phyloP scores from a whole-genome alignment of 192 early-diverging fungal genomes.

The Gaertneriomyces sp. region DNA sequence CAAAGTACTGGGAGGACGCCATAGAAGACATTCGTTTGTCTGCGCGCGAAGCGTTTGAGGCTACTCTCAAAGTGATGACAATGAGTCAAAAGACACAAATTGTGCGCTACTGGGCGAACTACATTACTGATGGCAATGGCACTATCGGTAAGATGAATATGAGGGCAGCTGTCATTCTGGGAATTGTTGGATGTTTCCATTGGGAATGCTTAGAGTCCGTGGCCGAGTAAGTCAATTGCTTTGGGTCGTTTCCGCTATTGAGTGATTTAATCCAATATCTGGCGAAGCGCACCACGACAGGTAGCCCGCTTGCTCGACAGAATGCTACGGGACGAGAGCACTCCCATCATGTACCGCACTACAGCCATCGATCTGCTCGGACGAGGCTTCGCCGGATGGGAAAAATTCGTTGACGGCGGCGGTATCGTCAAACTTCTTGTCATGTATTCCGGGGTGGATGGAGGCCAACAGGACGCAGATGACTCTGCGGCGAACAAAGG shows the following conservation, averaged over 20 bases:
- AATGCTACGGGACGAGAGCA: constrained; percentile 56
- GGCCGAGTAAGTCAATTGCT: neutral
- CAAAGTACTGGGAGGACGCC: constrained; percentile 83
- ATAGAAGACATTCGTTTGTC: constrained; percentile 69
- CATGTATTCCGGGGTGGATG: constrained; percentile 42
- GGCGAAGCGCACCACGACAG: constrained; percentile 46
- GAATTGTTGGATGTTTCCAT: constrained; percentile 66
- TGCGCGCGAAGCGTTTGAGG: constrained; percentile 55
- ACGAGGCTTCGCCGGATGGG: constrained; percentile 70
- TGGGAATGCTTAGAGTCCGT: constrained; percentile 19
- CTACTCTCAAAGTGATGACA: constrained; percentile 49
- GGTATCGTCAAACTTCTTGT: constrained; percentile 62
- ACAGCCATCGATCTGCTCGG: constrained; percentile 71
- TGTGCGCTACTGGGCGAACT: constrained; percentile 66
- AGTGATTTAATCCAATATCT: neutral
- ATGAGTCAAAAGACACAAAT: constrained; percentile 46
- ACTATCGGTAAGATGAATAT: constrained; percentile 39
- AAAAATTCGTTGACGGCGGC: constrained; percentile 68
- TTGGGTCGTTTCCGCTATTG: neutral
- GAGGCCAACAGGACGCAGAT: neutral
- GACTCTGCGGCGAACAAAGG: constrained; percentile 1
- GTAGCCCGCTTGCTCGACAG: constrained; percentile 66
- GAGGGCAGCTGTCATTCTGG: constrained; percentile 70
- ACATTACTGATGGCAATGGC: constrained; percentile 11
- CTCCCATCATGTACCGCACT: constrained; percentile 45